Percentiles rank a stretch among this genome's conserved stretches.
phyloP scores from a whole-genome alignment of 2,329 filamentous ascomycete genomes.

The Fusarium luffae region DNA sequence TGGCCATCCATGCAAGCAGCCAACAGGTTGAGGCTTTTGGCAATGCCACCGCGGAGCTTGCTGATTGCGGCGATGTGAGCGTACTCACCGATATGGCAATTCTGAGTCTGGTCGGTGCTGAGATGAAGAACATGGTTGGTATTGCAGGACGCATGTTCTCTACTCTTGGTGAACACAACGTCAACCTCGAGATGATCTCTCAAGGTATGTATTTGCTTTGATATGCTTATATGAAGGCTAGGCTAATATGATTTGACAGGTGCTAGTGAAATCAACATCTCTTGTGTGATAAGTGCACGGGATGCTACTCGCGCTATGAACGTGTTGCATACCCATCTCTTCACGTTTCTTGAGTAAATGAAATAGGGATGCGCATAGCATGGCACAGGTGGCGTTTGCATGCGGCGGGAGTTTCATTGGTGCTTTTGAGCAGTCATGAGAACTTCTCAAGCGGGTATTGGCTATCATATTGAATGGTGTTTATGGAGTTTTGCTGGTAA shows the following conservation, averaged over 20 bases:
- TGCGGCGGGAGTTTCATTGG: constrained; percentile 13
- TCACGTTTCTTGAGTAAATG: constrained; percentile 85
- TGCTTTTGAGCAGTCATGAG: not conserved
- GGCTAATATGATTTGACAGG: constrained; percentile 62
- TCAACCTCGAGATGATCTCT: constrained; percentile 99
- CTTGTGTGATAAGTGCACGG: constrained; percentile 91
- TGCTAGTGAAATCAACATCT: constrained; percentile 99
- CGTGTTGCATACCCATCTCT: constrained; percentile 94
- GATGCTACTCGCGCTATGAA: constrained; percentile 95
- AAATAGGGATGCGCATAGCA: not conserved
- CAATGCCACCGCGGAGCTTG: constrained; percentile 76
- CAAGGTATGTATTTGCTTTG: constrained; percentile 72
- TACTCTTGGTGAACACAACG: constrained; percentile 88
- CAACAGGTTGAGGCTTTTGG: constrained; percentile 71
- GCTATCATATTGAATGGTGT: constrained; percentile 21
- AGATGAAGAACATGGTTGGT: constrained; percentile 98
- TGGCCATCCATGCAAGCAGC: constrained; percentile 90
- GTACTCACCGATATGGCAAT: constrained; percentile 94
- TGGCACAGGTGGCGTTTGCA: constrained; percentile 10
- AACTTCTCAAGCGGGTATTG: not conserved
- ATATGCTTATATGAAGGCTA: fast-evolving
- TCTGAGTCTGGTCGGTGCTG: constrained; percentile 89
- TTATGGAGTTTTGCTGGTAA: constrained; percentile 33
- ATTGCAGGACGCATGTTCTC: constrained; percentile 96
- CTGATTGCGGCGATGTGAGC: constrained; percentile 88